Conservation (phyloP, 2,329 filamentous ascomycete species). For the Clonostachys byssicola region DNA sequence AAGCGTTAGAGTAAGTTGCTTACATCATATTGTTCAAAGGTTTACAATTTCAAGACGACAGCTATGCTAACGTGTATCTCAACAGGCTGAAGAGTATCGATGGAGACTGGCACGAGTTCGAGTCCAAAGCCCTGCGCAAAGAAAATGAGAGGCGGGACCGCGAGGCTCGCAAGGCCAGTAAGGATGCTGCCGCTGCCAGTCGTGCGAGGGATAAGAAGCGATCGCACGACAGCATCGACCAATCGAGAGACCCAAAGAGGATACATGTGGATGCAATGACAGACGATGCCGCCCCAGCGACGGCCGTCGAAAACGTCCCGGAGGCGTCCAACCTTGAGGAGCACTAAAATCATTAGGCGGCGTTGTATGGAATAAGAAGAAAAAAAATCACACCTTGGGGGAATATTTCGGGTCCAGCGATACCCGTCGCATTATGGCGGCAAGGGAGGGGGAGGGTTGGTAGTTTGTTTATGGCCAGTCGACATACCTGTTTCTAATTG, state of each 20-base stretch:
- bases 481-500: too few relatives aligned
- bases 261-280: conserved; percentile 15
- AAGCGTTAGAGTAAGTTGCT: conserved; percentile 70
- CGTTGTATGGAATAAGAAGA: too few relatives aligned
- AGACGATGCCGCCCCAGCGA: conserved; percentile 6
- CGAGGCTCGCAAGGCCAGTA: conserved; percentile 43
- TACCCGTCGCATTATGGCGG: too few relatives aligned
- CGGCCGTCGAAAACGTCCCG: too few relatives aligned
- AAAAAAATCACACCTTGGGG: too few relatives aligned
- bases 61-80: neutral
- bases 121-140: conserved; percentile 89
- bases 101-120: conserved; percentile 98
- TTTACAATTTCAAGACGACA: neutral
- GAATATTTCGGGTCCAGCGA: too few relatives aligned
- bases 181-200: conserved; percentile 16
- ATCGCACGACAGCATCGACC: conserved; percentile 19
- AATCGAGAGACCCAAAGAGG: conserved; percentile 25
- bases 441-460: too few relatives aligned
- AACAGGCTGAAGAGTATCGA: conserved; percentile 72
- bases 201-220: conserved; percentile 33
- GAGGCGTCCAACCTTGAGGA: too few relatives aligned
- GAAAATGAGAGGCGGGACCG: conserved; percentile 71
- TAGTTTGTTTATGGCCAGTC: too few relatives aligned
- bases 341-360: too few relatives aligned
- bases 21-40: neutral